phyloP scores from a whole-genome alignment of 257 asterid genomes.

The Solanum appendiculatum region DNA sequence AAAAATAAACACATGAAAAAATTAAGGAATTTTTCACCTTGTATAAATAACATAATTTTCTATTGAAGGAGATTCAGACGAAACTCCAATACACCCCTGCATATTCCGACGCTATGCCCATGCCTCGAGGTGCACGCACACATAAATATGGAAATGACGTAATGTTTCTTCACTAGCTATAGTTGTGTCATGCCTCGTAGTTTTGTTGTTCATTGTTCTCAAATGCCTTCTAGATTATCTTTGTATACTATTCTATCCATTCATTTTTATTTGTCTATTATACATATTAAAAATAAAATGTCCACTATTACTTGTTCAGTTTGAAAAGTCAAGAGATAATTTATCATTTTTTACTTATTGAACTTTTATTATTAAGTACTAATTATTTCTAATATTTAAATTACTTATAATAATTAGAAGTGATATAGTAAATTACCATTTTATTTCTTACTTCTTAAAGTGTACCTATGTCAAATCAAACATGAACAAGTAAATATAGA shows the following conservation, averaged over 20 bases:
- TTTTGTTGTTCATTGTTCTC: background rate
- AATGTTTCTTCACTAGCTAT: background rate
- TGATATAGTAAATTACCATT: background rate
- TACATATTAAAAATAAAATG: too few species aligned
- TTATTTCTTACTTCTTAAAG: background rate
- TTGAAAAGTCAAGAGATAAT: too few species aligned
- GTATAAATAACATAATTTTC: background rate
- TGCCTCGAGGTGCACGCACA: background rate
- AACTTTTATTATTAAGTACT: too few species aligned
- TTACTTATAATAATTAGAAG: too few species aligned
- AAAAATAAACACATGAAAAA: background rate
- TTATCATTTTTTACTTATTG: too few species aligned
- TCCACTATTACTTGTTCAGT: too few species aligned
- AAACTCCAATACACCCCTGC: too few species aligned
- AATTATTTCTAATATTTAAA: too few species aligned
- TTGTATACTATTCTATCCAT: too few species aligned
- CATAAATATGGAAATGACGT: background rate
- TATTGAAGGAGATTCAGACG: background rate
- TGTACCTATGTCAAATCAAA: background rate
- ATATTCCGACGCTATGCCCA: accelerated
- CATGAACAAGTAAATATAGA: background rate
- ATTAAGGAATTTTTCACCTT: too few species aligned
- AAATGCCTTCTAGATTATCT: background rate
- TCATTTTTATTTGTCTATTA: too few species aligned
- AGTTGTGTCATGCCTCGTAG: background rate